A percentile compares a stretch with the other conserved stretches of the same genome.
Evolutionary conservation across 2,329 filamentous ascomycete genomes (phyloP).

Genomic region (Diaporthe vaccinii): DNA sequence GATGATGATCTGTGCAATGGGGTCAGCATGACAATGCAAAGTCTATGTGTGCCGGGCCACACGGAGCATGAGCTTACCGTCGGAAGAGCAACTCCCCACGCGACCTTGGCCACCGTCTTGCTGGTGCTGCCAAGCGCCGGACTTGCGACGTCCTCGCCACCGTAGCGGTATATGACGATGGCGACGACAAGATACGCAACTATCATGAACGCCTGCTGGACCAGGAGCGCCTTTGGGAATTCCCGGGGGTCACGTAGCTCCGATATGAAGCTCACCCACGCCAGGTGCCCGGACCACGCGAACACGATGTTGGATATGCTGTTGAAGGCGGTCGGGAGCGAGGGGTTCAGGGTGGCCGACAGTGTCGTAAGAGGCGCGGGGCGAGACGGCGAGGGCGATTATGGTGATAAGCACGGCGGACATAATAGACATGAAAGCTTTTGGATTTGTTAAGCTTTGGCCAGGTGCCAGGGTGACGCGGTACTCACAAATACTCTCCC

Average conservation of each 20-base stretch:
- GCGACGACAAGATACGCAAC: constrained; percentile 76
- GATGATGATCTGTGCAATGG: constrained; percentile 68
- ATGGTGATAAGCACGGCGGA: constrained; percentile 11
- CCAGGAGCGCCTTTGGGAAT: constrained; percentile 67
- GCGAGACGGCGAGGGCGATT: constrained; percentile 7
- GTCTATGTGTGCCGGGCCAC: background rate
- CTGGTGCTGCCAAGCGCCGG: constrained; percentile 78
- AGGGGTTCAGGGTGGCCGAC: constrained; percentile 47
- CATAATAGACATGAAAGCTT: constrained; percentile 1
- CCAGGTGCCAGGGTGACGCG: background rate
- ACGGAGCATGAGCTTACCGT: constrained; percentile 53
- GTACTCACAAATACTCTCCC: background rate
- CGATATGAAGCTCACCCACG: constrained; percentile 66
- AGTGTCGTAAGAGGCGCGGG: background rate
- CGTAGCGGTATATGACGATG: constrained; percentile 78
- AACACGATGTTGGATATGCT: constrained; percentile 78
- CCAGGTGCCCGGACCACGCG: constrained; percentile 71
- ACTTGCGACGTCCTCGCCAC: constrained; percentile 71
- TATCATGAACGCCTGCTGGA: constrained; percentile 73
- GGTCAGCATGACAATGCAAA: background rate
- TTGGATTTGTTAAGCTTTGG: background rate
- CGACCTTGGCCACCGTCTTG: constrained; percentile 71
- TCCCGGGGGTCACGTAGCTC: constrained; percentile 64
- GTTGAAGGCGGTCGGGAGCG: constrained; percentile 68
- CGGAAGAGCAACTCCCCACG: constrained; percentile 77